Percentiles rank a stretch among this genome's conserved stretches.
phyloP scores from a whole-genome alignment of 2,329 filamentous ascomycete genomes.

The Chaetothyriales sp. region DNA sequence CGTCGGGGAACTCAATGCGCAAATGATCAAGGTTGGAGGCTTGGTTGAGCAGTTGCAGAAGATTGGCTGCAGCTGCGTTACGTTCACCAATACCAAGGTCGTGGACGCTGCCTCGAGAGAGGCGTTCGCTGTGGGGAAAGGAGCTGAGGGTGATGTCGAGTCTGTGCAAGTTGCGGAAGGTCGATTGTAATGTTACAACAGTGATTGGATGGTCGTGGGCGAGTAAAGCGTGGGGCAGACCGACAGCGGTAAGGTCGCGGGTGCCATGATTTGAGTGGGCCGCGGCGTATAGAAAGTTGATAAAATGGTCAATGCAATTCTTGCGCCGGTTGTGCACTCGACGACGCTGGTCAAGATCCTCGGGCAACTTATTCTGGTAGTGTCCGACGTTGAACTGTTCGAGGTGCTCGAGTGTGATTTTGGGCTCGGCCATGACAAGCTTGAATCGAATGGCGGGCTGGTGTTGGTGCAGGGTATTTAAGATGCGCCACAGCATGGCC shows the following conservation, averaged over 20 bases:
- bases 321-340: constrained; percentile 8
- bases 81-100: constrained; percentile 6
- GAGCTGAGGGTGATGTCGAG: constrained; percentile 6
- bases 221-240: constrained; percentile 9
- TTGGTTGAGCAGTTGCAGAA: constrained; percentile 7
- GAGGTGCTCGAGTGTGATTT: constrained; percentile 11
- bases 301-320: constrained; percentile 10
- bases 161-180: constrained; percentile 4
- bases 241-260: constrained; percentile 4
- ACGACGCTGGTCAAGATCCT: constrained; percentile 7
- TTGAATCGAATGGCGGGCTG: constrained; percentile 6
- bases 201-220: not conserved
- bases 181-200: constrained; percentile 1
- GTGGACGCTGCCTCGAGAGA: constrained; percentile 4
- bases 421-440: constrained; percentile 12
- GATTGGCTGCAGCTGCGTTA: constrained; percentile 2
- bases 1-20: constrained; percentile 7
- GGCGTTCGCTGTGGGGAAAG: constrained; percentile 13
- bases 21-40: constrained; percentile 7
- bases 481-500: constrained; percentile 1
- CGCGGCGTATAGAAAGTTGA: constrained; percentile 9
- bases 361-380: constrained; percentile 6
- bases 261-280: constrained; percentile 2
- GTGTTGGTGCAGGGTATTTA: constrained; percentile 4
- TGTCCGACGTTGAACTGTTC: constrained; percentile 8